Conservation (phyloP, 73 alveolate genomes). For the Stentor coeruleus region DNA sequence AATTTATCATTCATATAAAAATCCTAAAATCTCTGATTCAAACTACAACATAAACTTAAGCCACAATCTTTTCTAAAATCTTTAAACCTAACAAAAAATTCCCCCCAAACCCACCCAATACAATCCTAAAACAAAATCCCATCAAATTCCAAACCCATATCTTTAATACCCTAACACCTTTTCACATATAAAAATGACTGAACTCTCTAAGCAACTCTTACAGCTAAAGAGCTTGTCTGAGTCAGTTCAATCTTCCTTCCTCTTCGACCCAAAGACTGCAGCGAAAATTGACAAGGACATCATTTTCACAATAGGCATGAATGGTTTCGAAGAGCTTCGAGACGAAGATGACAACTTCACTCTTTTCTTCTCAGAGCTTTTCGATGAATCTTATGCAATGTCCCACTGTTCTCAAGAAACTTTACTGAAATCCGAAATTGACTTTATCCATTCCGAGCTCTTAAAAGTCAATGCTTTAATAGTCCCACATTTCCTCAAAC, state of each 20-base stretch:
- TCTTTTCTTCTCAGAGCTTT: conserved; percentile 11
- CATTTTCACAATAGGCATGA: conserved; percentile 9
- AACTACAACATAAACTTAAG: no score
- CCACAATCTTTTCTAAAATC: no score
- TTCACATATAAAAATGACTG: conserved; percentile 10
- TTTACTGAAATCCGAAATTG: background rate
- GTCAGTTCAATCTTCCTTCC: background rate
- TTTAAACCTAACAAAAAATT: no score
- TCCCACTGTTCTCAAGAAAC: background rate
- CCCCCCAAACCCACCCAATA: no score
- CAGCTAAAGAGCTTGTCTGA: background rate
- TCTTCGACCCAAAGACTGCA: background rate
- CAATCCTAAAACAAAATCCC: no score
- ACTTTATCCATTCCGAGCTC: background rate
- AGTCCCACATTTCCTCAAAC: background rate
- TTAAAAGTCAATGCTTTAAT: background rate
- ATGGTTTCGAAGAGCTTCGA: conserved; percentile 19
- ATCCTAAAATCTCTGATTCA: no score
- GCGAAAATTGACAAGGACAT: conserved; percentile 12
- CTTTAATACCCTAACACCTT: no score
- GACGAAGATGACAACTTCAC: background rate
- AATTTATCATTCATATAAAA: no score
- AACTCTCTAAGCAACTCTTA: conserved; percentile 21
- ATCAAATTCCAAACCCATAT: no score
- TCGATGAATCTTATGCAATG: conserved; percentile 3